Percentiles rank a stretch among this genome's conserved stretches.
Conservation (phyloP, 2,329 filamentous ascomycete species). For the Trichoderma simmonsii region DNA sequence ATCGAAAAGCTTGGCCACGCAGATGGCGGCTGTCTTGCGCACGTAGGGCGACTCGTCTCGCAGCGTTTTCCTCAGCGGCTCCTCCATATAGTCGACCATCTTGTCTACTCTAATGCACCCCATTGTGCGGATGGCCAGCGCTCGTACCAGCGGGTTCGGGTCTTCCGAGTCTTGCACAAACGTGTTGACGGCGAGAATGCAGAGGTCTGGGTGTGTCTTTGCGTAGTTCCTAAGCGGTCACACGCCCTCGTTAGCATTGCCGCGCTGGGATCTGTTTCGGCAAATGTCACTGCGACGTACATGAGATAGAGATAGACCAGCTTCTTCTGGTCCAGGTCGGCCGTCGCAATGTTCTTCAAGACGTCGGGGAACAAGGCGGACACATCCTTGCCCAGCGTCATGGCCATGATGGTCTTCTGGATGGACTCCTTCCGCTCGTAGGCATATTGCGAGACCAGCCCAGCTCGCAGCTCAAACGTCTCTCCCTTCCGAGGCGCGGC, state of each 20-base stretch:
- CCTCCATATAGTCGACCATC: constrained; percentile 99
- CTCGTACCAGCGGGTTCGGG: constrained; percentile 91
- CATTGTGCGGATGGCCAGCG: constrained; percentile 95
- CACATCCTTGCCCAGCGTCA: constrained; percentile 98
- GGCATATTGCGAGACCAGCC: constrained; percentile 96
- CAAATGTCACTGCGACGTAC: constrained; percentile 47
- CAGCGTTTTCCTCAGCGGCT: constrained; percentile 90
- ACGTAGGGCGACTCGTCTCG: constrained; percentile 98
- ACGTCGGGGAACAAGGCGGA: constrained; percentile 96
- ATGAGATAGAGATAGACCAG: constrained; percentile 98
- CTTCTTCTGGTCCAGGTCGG: constrained; percentile 97
- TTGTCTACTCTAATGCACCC: constrained; percentile 97
- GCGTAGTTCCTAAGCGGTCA: constrained; percentile 79
- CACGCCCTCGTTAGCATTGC: not conserved
- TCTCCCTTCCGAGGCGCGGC: constrained; percentile 92
- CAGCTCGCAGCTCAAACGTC: constrained; percentile 94
- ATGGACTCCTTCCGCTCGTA: constrained; percentile 99
- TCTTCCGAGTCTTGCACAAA: constrained; percentile 99
- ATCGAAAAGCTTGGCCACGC: constrained; percentile 96
- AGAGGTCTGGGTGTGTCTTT: constrained; percentile 97
- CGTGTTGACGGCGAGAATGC: constrained; percentile 97
- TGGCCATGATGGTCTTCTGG: constrained; percentile 99
- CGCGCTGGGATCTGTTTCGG: not conserved
- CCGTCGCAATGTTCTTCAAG: constrained; percentile 96
- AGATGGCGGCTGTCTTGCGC: constrained; percentile 95